Evolutionary conservation across 257 asterid species (phyloP), one percentile per base, ranked within the genome.

Genomic region (Echites panduratus): DNA sequence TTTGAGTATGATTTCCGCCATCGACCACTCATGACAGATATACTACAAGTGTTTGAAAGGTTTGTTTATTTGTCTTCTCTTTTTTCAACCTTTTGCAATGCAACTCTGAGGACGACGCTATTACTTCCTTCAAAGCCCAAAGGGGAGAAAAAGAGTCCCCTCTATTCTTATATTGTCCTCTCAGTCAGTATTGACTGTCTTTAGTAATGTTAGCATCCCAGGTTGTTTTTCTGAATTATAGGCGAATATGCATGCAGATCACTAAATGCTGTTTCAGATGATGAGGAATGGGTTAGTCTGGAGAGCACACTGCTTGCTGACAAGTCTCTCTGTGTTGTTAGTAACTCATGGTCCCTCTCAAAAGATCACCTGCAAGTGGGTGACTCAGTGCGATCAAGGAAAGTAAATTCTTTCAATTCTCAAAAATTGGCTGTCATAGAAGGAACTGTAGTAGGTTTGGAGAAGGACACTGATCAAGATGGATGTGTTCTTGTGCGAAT

Each of bases 1-100:
- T 85, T 88, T 75, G 91, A 88, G 80, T 78, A 80, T 75, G 90
- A 88, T 73, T 75, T 85, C 53, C 89, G 95, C 66, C 83, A 87
- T 76, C 84, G 95, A 49, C 95, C 95, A 20, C 70, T 88, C 66
- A 82, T 85, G 85, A 70, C 79, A 22, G 95, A 88, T 66, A 83
- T 88, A 72, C 72, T 85, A 70, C 85, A 79, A 65, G 86, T 84
- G 64, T 85, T 88, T 79, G 85, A 85, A 80, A 88, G 91, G 95
- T 80, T 19, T 49, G 66, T 45, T 48, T 17, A 17, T 38, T 52
- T 1, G 32, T 29, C 66, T 52, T 52, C 24, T 7, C 26, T 35
- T 17, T 49, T 48, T 49, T 48, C 12, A 5, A 48, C 20, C 26
- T 12, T 32, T 9, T 41, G 13, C 49, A 20, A 3, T 32, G 38